Evolutionary conservation across 108 stramenopile genomes (phyloP), one percentile per base, ranked within the genome.

Genomic region (Craspedostauros australis): DNA sequence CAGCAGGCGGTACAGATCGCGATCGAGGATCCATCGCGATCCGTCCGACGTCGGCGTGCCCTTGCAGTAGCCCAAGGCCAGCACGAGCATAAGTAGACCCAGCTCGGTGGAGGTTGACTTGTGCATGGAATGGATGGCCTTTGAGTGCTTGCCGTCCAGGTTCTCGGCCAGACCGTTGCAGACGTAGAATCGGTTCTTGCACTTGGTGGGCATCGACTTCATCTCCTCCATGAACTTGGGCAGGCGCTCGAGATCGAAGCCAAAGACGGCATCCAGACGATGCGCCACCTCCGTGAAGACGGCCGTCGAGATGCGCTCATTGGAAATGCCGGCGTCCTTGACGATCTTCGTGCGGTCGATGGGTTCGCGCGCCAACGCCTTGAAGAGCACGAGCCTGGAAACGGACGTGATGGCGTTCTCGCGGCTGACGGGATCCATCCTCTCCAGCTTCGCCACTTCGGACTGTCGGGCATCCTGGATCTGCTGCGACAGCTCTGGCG

Each of bases 41-140:
- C 62, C 68, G 61, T 53, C 70, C 22, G 41, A 50, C 39, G 24
- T 63, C 57, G 61, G 60, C 50, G 57, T 70, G 24, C 91, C 91
- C 77, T 84, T 81, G 62, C 91, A 92, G 62, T 75, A 92, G 7
- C 72, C 75, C 46, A 93, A 79, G 1, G 75, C 80, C 18, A 86
- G 57, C 2, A 84, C 54, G 38, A 86, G 50, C 67, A 93, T 75
- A 7, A 93, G 31, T 3, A 93, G 51, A 4, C 87, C 91, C 52
- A 65, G 70, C 54, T 87, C 85, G 23, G 81, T 50, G 22, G 59
- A 52, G n/a, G 68, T 52, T 0, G 57, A 61, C 1, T 47, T 24
- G 52, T 88, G 77, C 7, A 75, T 62, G 5, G 62, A 57, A 43
- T 87, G 91, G 26, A 93, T 70, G 8, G 60, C 66, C 38, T 71